Evolutionary conservation across 306 rosid genomes (phyloP), one percentile per base, ranked within the genome.

Genomic region (Vigna nakashimae): DNA sequence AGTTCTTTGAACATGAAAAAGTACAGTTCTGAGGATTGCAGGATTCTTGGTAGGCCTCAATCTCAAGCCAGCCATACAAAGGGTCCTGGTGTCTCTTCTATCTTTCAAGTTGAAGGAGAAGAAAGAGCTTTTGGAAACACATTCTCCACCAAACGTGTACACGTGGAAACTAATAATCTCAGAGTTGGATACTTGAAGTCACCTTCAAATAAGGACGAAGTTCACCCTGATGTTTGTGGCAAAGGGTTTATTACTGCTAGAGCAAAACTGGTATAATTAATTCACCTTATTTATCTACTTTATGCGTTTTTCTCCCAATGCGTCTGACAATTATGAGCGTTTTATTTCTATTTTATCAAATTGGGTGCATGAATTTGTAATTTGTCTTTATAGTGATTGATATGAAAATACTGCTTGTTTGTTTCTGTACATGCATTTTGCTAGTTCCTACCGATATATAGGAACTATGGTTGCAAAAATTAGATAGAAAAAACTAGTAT

Each of bases 201-300:
- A 32, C 96, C 92, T 56, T 76, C 79, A 45, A 80, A 73, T 80
- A 82, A 84, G 16, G 96, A 90, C 78, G 96, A 89, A 69, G 89
- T 64, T 38, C 85, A 73, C 32, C 79, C 76, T 20, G 91, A 82
- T 82, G 82, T 45, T 30, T 69, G 82, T 76, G 86, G 88, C 73
- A 86, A 82, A 14, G 93, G 87, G 34, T 93, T 93, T 84, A 96
- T 84, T 76, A 80, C 87, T 40, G 82, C 87, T 14, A 76, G 80
- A 84, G 77, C 68, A 36, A 76, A 84, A 56, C 55, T 80, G 84
- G 84, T 84, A 84, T 22, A 9, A 15, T 57, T 70, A 46, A 36
- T 79, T 48, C 17, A 36, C 32, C 67, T 36, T 36, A 10, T 55
- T 45, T 12, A 1, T 69, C 60, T 2, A 14, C 13, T 80, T 49